Percentiles rank a stretch among this genome's conserved stretches.
These are phyloP conservation scores for Scheffersomyces ergatensis DNA, from an alignment of 805 yeast genomes.

Conservation along the genomic window DNA sequence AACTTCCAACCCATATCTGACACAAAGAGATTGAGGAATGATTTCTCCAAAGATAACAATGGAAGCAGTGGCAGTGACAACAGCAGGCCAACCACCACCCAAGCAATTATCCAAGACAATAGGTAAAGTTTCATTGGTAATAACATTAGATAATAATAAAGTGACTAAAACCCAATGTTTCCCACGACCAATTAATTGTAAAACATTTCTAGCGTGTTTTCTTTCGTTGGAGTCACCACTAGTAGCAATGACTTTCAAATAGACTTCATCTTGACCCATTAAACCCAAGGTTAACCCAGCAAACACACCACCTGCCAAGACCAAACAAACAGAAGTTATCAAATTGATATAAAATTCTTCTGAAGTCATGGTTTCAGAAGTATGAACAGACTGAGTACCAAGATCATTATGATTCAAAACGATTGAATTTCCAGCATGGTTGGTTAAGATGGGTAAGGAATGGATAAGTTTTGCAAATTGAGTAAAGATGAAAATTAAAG, in stretches of 20 bases:
- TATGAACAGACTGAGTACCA: conserved; percentile 3
- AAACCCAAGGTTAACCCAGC: conserved; percentile 92
- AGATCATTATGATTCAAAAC: conserved; percentile 5
- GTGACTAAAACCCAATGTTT: conserved; percentile 98
- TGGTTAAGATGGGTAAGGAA: conserved; percentile 29
- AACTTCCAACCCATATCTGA: conserved; percentile 85
- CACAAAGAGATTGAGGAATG: conserved; percentile 92
- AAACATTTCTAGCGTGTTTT: conserved; percentile 66
- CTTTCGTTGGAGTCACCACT: conserved; percentile 79
- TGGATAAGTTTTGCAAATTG: conserved; percentile 30
- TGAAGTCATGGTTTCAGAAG: conserved; percentile 22
- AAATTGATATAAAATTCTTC: conserved; percentile 48
- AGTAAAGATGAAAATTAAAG: conserved; percentile 29
- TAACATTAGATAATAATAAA: conserved; percentile 76
- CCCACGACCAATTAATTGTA: conserved; percentile 70
- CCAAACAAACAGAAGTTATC: conserved; percentile 56
- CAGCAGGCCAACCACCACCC: conserved; percentile 98
- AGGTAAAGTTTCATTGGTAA: conserved; percentile 92
- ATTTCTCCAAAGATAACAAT: conserved; percentile 95
- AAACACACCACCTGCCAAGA: conserved; percentile 82
- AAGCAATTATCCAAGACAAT: conserved; percentile 88
- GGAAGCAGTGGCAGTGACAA: conserved; percentile 85
- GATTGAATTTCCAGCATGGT: not conserved
- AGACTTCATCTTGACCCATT: conserved; percentile 98
- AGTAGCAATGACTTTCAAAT: conserved; percentile 82